A percentile compares a stretch with the other conserved stretches of the same genome.
Conservation (phyloP, 2,329 filamentous ascomycete genomes). For the Biscogniauxia marginata region DNA sequence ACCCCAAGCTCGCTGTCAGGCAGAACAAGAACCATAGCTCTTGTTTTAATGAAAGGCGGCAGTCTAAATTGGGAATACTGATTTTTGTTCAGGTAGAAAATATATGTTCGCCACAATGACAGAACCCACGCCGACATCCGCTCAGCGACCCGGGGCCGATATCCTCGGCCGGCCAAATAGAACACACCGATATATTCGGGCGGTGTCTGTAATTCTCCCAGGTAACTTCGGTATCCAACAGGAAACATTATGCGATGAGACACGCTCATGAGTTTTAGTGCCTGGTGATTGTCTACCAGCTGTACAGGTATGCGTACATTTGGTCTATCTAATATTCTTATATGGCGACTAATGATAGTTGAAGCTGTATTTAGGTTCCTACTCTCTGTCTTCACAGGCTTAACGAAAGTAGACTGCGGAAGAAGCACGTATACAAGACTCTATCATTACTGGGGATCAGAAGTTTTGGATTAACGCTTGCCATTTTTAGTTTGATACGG, state of each 20-base stretch:
- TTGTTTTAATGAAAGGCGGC: too few relatives aligned
- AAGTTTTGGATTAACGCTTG: too few relatives aligned
- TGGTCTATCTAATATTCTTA: not conserved
- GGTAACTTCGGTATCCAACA: not conserved
- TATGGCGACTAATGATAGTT: not conserved
- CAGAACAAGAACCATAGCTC: too few relatives aligned
- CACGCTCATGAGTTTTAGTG: not conserved
- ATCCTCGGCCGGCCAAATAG: not conserved
- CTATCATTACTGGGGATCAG: too few relatives aligned
- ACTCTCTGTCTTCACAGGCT: too few relatives aligned
- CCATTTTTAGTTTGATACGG: too few relatives aligned
- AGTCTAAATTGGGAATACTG: too few relatives aligned
- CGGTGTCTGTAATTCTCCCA: not conserved
- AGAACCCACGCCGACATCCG: not conserved
- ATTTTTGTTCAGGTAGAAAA: too few relatives aligned
- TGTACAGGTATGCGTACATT: not conserved
- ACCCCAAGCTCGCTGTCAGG: too few relatives aligned
- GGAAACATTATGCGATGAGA: not conserved
- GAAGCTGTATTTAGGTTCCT: too few relatives aligned
- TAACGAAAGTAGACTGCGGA: too few relatives aligned
- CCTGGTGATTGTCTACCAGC: not conserved
- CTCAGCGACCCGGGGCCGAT: not conserved
- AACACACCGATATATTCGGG: not conserved
- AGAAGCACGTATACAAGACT: too few relatives aligned
- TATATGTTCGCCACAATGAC: not conserved